phyloP scores from a whole-genome alignment of 371 early-diverging fungal species.

The Mortierella sp. region DNA sequence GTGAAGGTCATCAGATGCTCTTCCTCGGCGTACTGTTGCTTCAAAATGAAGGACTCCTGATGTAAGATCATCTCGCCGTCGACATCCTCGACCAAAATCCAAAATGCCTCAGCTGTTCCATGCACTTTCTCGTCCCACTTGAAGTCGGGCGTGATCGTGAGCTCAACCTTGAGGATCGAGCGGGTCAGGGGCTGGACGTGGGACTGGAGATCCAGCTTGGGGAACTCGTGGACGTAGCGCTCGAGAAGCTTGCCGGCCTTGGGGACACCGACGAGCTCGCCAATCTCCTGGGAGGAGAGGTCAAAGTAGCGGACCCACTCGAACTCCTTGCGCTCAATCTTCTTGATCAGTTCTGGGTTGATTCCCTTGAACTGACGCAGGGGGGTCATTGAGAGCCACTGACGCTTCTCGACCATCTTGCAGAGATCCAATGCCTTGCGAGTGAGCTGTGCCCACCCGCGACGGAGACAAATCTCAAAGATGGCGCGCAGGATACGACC shows the following conservation, averaged over 20 bases:
- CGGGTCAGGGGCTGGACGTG: conserved; percentile 96
- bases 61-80: conserved; percentile 92
- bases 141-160: conserved; percentile 95
- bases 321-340: conserved; percentile 94
- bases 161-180: conserved; percentile 88
- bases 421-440: conserved; percentile 89
- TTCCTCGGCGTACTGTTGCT: conserved; percentile 77
- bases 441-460: conserved; percentile 96
- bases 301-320: conserved; percentile 96
- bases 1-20: conserved; percentile 89
- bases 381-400: conserved; percentile 97
- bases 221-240: conserved; percentile 92
- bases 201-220: conserved; percentile 89
- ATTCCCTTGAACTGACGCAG: conserved; percentile 91
- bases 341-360: conserved; percentile 87
- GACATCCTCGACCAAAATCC: conserved; percentile 95
- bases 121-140: conserved; percentile 91
- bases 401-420: conserved; percentile 91
- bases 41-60: conserved; percentile 90
- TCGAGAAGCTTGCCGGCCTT: conserved; percentile 92
- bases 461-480: conserved; percentile 94
- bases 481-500: conserved; percentile 95
- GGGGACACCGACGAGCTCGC: conserved; percentile 90
- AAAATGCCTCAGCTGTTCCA: conserved; percentile 91
- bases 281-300: conserved; percentile 91